Base-by-base conservation (phyloP, 768 basidiomycete species). In the Hortiboletus flavorubellus region DNA sequence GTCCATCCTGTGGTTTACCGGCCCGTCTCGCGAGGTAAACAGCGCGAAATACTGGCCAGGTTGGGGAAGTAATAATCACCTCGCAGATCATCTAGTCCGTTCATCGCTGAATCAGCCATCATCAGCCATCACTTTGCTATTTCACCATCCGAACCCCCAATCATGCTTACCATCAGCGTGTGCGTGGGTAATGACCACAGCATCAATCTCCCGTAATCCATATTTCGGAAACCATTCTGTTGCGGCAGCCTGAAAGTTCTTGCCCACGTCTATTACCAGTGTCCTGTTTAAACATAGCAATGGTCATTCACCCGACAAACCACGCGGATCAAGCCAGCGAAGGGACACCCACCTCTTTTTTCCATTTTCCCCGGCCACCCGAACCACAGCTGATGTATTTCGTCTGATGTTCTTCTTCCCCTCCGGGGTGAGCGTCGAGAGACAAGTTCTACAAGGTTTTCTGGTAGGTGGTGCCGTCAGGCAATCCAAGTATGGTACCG, bases 81-180 rank as follows among this genome's bases (percentile, higher is more conserved):
- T 76, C 93, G 78, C 37, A 95, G 74, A 69, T 96, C 93, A 72
- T 96, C 93, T 53, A 96, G 71, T 4, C 93, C 93, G 64, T 93
- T 92, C 76, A 93, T 91, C 7, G 93, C 93, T 79, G 40, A n/a
- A 55, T 49, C 33, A 53, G 44, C 42, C 9, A 38, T 21, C 5
- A 50, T 56, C 41, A 62, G 56, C n/a, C 21, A 38, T 40, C 49
- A 21, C n/a, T 29, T 31, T 31, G 12, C 41, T 12, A 29, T 38
- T 35, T 33, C 34, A 41, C n/a, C 26, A 3, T 33, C 38, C 15
- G 33, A 53, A 45, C 48, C 18, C n/a, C 18, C n/a, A 39, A 14
- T 9, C 11, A 51, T 33, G 58, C 65, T 14, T 48, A 80, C 82
- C 89, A 71, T 92, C 91, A 37, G 91, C 89, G 72, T 95, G 93